Percentiles rank a stretch among this genome's conserved stretches.
Evolutionary conservation across 1,139 yeast species (phyloP).

Genomic region (Meyerozyma smithsonii): DNA sequence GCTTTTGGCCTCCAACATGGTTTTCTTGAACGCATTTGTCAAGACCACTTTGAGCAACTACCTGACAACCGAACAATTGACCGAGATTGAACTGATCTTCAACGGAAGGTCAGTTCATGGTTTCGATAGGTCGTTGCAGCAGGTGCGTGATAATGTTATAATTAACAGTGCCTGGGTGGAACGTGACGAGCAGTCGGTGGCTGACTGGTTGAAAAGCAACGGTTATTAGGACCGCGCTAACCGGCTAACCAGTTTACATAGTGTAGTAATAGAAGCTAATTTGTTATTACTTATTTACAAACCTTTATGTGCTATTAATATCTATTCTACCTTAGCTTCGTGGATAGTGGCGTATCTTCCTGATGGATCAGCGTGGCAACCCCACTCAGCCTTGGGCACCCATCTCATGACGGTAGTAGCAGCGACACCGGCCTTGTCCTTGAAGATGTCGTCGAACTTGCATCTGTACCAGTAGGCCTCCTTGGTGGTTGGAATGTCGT

Average conservation of each 20-base stretch:
- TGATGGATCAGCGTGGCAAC: slow-evolving; percentile 97
- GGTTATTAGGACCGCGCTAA: slow-evolving; percentile 3
- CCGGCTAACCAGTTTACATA: not conserved
- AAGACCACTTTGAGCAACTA: slow-evolving; percentile 47
- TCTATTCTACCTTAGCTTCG: slow-evolving; percentile 43
- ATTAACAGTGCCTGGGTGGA: slow-evolving; percentile 46
- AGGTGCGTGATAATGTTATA: slow-evolving; percentile 49
- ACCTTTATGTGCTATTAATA: not conserved
- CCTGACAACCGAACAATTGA: slow-evolving; percentile 36
- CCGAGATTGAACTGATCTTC: slow-evolving; percentile 50
- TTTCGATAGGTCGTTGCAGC: slow-evolving; percentile 54
- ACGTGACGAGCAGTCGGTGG: slow-evolving; percentile 27
- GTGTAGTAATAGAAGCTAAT: not conserved
- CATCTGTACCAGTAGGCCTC: slow-evolving; percentile 99
- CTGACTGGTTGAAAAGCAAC: slow-evolving; percentile 19
- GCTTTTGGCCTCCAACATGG: slow-evolving; percentile 51
- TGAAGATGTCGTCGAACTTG: slow-evolving; percentile 88
- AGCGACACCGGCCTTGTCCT: slow-evolving; percentile 70
- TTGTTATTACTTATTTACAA: not conserved
- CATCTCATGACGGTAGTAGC: slow-evolving; percentile 98
- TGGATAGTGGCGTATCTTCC: slow-evolving; percentile 95
- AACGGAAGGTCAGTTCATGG: slow-evolving; percentile 52
- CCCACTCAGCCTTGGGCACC: slow-evolving; percentile 99
- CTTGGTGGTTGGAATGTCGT: slow-evolving; percentile 90
- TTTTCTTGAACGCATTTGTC: slow-evolving; percentile 61